Evolutionary conservation across 2,329 filamentous ascomycete genomes (phyloP), one percentile per base, ranked within the genome.

Genomic region (Lachnellula suecica): DNA sequence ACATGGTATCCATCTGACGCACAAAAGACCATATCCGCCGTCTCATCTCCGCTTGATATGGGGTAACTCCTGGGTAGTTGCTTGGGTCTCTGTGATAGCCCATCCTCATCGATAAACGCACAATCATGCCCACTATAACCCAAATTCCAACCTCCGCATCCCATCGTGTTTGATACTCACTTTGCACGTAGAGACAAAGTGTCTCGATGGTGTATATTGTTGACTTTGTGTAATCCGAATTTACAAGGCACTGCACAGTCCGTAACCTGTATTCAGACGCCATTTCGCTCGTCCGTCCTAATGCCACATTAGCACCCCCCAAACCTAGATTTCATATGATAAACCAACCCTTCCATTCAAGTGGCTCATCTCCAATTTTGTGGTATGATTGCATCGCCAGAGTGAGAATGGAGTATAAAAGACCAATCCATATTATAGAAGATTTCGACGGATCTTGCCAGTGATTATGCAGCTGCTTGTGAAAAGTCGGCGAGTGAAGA

Each of bases 401-500:
- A 57, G 84, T 88, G 69, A 93, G 79, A 69, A 93, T 83, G 0
- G 88, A 81, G 68, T 89, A 93, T 11, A 91, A 78, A 55, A 92
- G 70, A 1, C 87, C 89, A 13, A 94, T 71, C 88, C 89, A 94
- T 72, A 90, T 87, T 52, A 91, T 75, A 1, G 85, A 81, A 4
- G 88, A 86, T 60, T 88, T 87, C 13, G 80, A 79, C 0, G 89
- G 88, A 62, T 87, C 83, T 63, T 85, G 74, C 88, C 88, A 93
- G 65, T 85, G 81, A 7, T 68, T 70, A 24, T 76, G 75, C 4
- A 89, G 75, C 68, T 89, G 82, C 63, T 87, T 82, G 64, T 93
- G 85, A 64, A 97, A 97, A 0, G 90, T 92, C 10, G 91, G 92
- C 0, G 85, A 85, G 64, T 95, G 90, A 46, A 94, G 81, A 59